Base-by-base conservation (phyloP, 2,329 filamentous ascomycete genomes). In the Didymosphaeria variabile region DNA sequence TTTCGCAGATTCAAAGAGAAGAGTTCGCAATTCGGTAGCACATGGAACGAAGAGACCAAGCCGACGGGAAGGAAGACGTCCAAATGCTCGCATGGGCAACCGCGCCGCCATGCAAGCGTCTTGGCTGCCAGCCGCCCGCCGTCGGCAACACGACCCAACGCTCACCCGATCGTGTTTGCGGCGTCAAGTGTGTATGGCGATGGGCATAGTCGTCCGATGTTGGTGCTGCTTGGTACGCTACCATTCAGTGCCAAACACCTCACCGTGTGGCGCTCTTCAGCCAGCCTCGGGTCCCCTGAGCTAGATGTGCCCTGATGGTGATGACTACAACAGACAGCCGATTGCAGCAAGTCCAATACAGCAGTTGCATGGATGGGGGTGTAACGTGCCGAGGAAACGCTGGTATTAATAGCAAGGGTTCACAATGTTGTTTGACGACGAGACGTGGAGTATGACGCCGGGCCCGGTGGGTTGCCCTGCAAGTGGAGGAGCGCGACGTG, bases 371-470 rank as follows among this genome's bases (percentile, higher is more conserved):
- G 21, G 36, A 10, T 54, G 51, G 36, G 46, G 17, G 32, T 67
- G 67, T 60, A 67, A 66, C 60, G 62, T 65, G 55, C 64, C 64
- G 64, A 65, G 58, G 64, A 45, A 19, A 68, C 62, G 54, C 47
- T 63, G 59, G 47, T 57, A 63, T 55, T 53, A 51, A 57, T 38
- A 65, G 26, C 40, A n/a, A 40, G 50, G 31, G 31, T 5, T 64
- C 59, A 60, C 47, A 23, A 32, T n/a, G 17, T 47, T 36, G 12
- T 31, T 36, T 23, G 47, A 47, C 36, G 52, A 42, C 34, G 45
- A 34, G 32, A 57, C 50, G 42, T 17, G 31, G 49, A 31, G 40
- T n/a, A 66, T 66, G 63, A 63, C 60, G 61, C 47, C 36, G 29
- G 21, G 15, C 38, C 60, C 19, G 56, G 58, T 55, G 55, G 60